Percentiles rank a stretch among this genome's conserved stretches.
Conservation (phyloP, 495 filamentous ascomycete species). For the Penicillium diatomitis region DNA sequence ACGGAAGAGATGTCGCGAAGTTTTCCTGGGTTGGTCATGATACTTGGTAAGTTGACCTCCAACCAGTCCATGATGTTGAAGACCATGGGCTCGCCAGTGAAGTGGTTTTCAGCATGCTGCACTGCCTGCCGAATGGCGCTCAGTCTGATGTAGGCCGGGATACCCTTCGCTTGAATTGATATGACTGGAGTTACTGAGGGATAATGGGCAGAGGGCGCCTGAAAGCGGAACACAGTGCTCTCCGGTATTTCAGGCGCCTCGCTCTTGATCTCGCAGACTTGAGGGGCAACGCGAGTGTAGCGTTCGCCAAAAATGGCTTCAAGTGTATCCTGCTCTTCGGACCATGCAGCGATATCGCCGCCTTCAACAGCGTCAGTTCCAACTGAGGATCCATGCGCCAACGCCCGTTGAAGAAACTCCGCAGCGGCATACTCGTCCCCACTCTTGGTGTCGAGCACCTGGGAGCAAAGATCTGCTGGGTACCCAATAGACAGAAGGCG, state of each 20-base stretch:
- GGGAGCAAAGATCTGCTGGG: slow-evolving; percentile 69
- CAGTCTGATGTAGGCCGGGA: slow-evolving; percentile 90
- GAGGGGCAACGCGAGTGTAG: slow-evolving; percentile 45
- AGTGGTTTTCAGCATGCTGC: slow-evolving; percentile 52
- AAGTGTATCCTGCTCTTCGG: slow-evolving; percentile 71
- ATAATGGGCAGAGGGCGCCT: slow-evolving; percentile 51
- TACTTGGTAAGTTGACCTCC: slow-evolving; percentile 62
- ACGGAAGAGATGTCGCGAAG: slow-evolving; percentile 73
- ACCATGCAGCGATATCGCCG: slow-evolving; percentile 49
- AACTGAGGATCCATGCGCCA: slow-evolving; percentile 34
- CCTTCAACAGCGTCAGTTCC: slow-evolving; percentile 10
- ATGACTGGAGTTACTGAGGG: slow-evolving; percentile 69
- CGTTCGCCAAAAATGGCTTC: slow-evolving; percentile 70
- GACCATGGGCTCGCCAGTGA: slow-evolving; percentile 77
- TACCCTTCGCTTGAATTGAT: slow-evolving; percentile 47
- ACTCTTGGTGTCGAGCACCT: slow-evolving; percentile 53
- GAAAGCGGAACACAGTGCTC: slow-evolving; percentile 39
- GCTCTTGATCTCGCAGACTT: slow-evolving; percentile 55
- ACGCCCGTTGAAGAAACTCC: slow-evolving; percentile 61
- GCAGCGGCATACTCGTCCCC: slow-evolving; percentile 76
- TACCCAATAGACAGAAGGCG: slow-evolving; percentile 78
- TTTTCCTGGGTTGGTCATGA: slow-evolving; percentile 73
- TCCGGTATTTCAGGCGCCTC: slow-evolving; percentile 30
- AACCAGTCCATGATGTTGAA: slow-evolving; percentile 88
- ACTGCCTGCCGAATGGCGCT: slow-evolving; percentile 77